Percentiles rank a stretch among this genome's conserved stretches.
Conservation (phyloP, 352 stramenopile genomes). For the Elongisporangium undulatum region DNA sequence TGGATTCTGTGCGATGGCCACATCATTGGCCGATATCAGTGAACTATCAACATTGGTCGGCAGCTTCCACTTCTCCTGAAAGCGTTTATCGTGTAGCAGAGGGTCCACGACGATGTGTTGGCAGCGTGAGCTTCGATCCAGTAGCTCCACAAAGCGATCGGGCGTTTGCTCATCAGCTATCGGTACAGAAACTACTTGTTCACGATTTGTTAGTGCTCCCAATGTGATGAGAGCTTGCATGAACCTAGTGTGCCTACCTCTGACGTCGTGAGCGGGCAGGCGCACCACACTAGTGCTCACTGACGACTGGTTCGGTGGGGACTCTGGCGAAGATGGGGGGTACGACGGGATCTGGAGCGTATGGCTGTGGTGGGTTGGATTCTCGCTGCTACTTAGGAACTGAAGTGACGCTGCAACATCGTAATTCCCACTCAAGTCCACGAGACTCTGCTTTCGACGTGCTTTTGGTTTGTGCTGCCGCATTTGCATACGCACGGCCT, state of each 20-base stretch:
- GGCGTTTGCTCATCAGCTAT: constrained; percentile 14
- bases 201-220: not conserved
- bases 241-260: not conserved
- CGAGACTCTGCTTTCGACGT: constrained; percentile 20
- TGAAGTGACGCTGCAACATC: not conserved
- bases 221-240: not conserved
- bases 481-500: constrained; percentile 15
- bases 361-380: not conserved
- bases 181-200: not conserved
- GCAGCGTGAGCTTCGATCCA: constrained; percentile 41
- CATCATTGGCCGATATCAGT: constrained; percentile 27
- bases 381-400: not conserved
- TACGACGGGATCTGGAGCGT: not conserved
- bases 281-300: not conserved
- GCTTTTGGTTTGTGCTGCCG: constrained; percentile 19
- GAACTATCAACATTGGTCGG: constrained; percentile 3
- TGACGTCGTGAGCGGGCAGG: not conserved
- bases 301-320: not conserved
- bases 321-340: not conserved
- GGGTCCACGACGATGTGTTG: constrained; percentile 55
- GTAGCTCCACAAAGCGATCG: constrained; percentile 54
- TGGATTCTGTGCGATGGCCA: constrained; percentile 33
- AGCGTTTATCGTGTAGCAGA: constrained; percentile 43
- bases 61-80: constrained; percentile 58
- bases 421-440: constrained; percentile 5